Evolutionary conservation across 1,139 yeast species (phyloP), one percentile per base, ranked within the genome.

Genomic region (Saccharomyces hybrid): DNA sequence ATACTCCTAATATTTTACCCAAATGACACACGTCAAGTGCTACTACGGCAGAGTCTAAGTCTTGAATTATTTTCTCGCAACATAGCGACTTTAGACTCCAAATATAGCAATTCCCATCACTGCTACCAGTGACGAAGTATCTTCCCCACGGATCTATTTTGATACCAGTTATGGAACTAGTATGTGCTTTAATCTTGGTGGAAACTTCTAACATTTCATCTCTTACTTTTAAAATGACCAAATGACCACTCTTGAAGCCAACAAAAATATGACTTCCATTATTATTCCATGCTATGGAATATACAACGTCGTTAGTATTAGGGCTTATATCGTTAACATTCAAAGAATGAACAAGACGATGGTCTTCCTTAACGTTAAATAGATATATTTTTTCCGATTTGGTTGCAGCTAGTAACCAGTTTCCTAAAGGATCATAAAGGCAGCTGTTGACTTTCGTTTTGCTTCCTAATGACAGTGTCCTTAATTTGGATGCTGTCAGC

Each of bases 101-200:
- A 13, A 83, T 53, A 25, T 84, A 76, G n/a, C 85, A 78, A 31
- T 82, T 76, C 5, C 93, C 93, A 62, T 86, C 93, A 53, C 79
- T 78, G n/a, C 86, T 76, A 0, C 89, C 93, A 3, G 78, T 78
- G 1, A 80, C 78, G 11, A 85, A 60, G 60, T 70, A 79, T 25
- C 71, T 64, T 0, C 88, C 93, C 53, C 76, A 65, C 1, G 88
- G 85, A 61, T 84, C 90, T 53, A 83, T 71, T 8, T 73, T 72
- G 9, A 84, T 58, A 47, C 79, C 66, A 2, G 81, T 77, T 1
- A 81, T 76, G 0, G 83, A 71, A 0, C 85, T 77, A 47, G 84
- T 73, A 62, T 84, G 88, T 4, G 82, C 79, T 11, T 71, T 64
- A 49, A 77, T 63, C 1, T 69, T 68, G 5, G 68, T 59, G 1